phyloP scores from a whole-genome alignment of 257 asterid genomes.

The Gynochthodes officinalis region DNA sequence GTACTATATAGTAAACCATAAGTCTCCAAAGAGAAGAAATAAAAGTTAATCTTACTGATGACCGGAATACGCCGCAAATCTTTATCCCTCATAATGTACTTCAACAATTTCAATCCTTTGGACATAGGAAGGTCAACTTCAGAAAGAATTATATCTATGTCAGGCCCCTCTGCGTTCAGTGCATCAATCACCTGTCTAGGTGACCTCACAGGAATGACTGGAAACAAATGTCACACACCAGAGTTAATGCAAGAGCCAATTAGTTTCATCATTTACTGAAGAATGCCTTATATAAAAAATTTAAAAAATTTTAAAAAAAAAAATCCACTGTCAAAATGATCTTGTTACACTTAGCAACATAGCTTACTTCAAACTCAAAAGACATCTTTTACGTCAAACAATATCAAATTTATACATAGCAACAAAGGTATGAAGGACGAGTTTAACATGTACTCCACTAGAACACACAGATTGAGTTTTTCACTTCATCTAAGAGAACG shows the following conservation, averaged over 20 bases:
- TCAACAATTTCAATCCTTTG: slow-evolving; percentile 67
- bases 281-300: too few relatives aligned
- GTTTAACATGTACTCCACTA: background rate
- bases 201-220: slow-evolving; percentile 82
- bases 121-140: slow-evolving; percentile 94
- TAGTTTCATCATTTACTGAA: background rate
- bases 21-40: background rate
- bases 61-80: slow-evolving; percentile 82
- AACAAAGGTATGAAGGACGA: background rate
- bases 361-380: background rate
- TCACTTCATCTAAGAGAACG: background rate
- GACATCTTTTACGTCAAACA: background rate
- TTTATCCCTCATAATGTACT: slow-evolving; percentile 76
- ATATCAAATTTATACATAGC: background rate
- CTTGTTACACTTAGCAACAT: background rate
- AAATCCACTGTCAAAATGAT: background rate
- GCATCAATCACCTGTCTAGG: slow-evolving; percentile 97
- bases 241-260: background rate
- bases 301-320: too few relatives aligned
- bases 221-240: slow-evolving; percentile 22
- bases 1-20: background rate
- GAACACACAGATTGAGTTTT: background rate
- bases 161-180: slow-evolving; percentile 83
- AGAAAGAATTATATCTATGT: slow-evolving; percentile 82
- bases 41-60: slow-evolving; percentile 55